phyloP scores from a whole-genome alignment of 768 basidiomycete genomes.

The Suillus subluteus region DNA sequence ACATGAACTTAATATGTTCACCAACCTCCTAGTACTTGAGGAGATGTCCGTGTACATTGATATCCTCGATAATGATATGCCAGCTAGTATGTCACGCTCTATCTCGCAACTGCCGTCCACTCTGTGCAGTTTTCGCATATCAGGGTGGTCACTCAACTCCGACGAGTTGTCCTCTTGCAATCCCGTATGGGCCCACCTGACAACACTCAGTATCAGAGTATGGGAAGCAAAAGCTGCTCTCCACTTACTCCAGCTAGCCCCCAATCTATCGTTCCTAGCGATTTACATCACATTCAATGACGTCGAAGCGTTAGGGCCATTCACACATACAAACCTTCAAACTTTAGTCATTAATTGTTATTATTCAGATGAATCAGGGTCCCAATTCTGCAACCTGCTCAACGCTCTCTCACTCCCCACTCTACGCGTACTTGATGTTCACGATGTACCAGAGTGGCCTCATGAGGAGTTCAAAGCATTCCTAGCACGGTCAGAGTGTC shows the following conservation, averaged over 20 bases:
- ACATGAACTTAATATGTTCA: background rate
- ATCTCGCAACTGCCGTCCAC: background rate
- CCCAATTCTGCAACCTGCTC: background rate
- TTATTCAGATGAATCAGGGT: accelerated
- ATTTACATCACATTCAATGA: background rate
- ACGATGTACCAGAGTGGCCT: background rate
- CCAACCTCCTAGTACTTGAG: background rate
- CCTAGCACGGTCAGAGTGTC: background rate
- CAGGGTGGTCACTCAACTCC: background rate
- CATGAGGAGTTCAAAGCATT: background rate
- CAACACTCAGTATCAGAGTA: background rate
- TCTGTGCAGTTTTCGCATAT: background rate
- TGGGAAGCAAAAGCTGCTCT: background rate
- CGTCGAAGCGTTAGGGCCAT: background rate
- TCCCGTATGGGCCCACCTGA: background rate
- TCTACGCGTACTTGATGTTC: background rate
- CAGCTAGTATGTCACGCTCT: background rate
- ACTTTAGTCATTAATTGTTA: background rate
- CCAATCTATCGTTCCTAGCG: background rate
- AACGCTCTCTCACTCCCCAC: background rate
- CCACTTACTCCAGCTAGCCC: background rate
- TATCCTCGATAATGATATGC: background rate
- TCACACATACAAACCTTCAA: background rate
- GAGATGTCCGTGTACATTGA: background rate
- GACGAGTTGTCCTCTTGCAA: background rate